Base-by-base conservation (phyloP, 208 protist genomes). In the Acanthamoeba healyi region DNA sequence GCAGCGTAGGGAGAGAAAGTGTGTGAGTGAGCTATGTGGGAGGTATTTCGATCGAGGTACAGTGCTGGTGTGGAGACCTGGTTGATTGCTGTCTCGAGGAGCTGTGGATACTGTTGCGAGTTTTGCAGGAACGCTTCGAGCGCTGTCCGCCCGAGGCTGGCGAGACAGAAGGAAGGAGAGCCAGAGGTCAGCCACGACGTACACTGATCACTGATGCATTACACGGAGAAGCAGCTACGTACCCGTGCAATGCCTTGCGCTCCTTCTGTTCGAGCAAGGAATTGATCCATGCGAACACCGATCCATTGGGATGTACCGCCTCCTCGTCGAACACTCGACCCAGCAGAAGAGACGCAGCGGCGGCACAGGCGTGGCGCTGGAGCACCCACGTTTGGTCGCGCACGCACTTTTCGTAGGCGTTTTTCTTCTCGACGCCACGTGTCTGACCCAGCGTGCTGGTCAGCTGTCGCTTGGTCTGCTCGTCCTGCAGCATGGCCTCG, bases 401-500 rank as follows among this genome's bases (percentile, higher is more conserved):
- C 26, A 91, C 84, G 24, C 86, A 22, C 42, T 91, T 91, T 44
- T 91, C 54, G 54, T 91, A 91, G 36, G 12, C 84, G 7, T 72
- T 91, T 24, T 70, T 91, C 56, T 91, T 91, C 17, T 91, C 84
- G 22, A 38, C 54, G 14, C 34, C 84, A 7, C 56, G 44, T 5
- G 42, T 91, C 84, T 91, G 84, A 29, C 56, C 56, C 32, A 91
- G 54, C 26, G 12, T 22, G 84, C 36, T 91, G 22, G 22, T 91
- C 42, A 91, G 84, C 58, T 91, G 84, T 2, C 84, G 29, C 56
- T 44, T 91, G 22, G 84, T 91, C 56, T 91, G 84, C 42, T 91
- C 84, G 54, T 91, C 84, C 36, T 91, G 84, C 10, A 91, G 84
- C 84, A 91, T 91, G 29, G 84, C 84, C 42, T 91, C 84, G 7